A percentile compares a stretch with the other conserved stretches of the same genome.
Evolutionary conservation across 129 eudicot species (phyloP).

Genomic region (Gnaphalium uliginosum): DNA sequence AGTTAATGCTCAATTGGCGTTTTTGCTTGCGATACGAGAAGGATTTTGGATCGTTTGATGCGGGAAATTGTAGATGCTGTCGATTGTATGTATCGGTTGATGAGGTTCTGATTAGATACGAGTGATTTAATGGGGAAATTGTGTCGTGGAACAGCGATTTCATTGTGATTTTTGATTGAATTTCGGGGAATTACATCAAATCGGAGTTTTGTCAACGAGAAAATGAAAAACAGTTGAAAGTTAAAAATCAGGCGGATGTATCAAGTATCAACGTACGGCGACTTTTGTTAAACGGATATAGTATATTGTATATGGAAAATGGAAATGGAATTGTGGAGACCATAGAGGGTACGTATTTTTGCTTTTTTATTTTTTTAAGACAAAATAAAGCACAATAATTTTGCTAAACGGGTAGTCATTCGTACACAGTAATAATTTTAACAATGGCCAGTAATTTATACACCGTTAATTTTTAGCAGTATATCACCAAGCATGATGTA

Average conservation of each 20-base stretch:
- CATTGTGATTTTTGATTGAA: slow-evolving; percentile 36
- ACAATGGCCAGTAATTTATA: no score
- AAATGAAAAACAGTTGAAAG: slow-evolving; percentile 20
- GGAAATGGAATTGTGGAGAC: slow-evolving; percentile 19
- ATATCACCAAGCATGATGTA: no score
- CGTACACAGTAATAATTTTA: no score
- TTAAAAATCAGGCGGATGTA: slow-evolving; percentile 8
- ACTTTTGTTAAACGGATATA: not conserved
- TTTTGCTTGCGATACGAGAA: slow-evolving; percentile 20
- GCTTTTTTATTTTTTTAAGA: no score
- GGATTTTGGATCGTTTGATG: slow-evolving; percentile 5
- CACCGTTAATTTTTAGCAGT: no score
- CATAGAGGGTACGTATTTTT: no score
- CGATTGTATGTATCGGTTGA: slow-evolving; percentile 24
- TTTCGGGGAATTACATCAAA: slow-evolving; percentile 27
- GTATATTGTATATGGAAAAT: no score
- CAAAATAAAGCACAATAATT: no score
- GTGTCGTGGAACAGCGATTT: slow-evolving; percentile 49
- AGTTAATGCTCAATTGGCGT: slow-evolving; percentile 26
- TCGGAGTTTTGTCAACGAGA: slow-evolving; percentile 12
- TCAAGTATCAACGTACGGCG: not conserved
- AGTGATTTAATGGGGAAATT: slow-evolving; percentile 23
- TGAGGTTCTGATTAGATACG: slow-evolving; percentile 19
- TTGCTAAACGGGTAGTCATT: no score
- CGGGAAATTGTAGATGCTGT: slow-evolving; percentile 22